Conservation (phyloP, 2,329 filamentous ascomycete genomes). For the Aureobasidium sp. region DNA sequence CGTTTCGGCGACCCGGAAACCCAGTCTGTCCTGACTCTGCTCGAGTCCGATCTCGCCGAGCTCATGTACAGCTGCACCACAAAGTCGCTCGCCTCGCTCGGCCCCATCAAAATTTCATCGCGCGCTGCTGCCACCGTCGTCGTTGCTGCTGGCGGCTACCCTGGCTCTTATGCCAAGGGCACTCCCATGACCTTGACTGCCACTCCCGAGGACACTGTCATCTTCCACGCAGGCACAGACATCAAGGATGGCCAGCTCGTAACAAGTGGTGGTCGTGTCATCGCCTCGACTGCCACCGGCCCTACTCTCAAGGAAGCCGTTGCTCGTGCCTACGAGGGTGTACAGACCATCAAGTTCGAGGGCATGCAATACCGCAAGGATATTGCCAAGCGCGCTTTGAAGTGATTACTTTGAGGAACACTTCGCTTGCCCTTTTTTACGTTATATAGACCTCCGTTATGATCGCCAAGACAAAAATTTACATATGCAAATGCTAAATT, state of each 20-base stretch:
- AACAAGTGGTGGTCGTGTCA: constrained; percentile 82
- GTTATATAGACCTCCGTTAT: constrained; percentile 6
- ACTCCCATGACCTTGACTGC: constrained; percentile 47
- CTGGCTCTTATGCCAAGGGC: constrained; percentile 75
- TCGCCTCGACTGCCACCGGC: constrained; percentile 78
- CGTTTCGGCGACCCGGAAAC: constrained; percentile 89
- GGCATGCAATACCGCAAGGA: constrained; percentile 89
- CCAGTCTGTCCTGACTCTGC: constrained; percentile 71
- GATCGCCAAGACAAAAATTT: constrained; percentile 3
- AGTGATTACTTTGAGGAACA: not conserved
- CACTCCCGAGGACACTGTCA: constrained; percentile 45
- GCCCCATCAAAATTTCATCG: constrained; percentile 19
- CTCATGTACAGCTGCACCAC: constrained; percentile 80
- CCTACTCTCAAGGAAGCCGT: constrained; percentile 73
- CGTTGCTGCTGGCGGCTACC: constrained; percentile 88
- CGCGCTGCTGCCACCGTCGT: constrained; percentile 84
- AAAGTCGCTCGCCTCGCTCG: constrained; percentile 54
- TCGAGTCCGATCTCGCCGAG: constrained; percentile 79
- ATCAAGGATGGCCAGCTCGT: constrained; percentile 55
- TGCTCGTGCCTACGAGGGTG: constrained; percentile 75
- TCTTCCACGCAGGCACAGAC: constrained; percentile 88
- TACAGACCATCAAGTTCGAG: constrained; percentile 71
- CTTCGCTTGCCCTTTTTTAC: not conserved
- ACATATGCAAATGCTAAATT: not conserved
- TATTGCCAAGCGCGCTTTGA: constrained; percentile 45